Evolutionary conservation across 2,329 filamentous ascomycete genomes (phyloP).

Genomic region (Aureobasidium sp.): DNA sequence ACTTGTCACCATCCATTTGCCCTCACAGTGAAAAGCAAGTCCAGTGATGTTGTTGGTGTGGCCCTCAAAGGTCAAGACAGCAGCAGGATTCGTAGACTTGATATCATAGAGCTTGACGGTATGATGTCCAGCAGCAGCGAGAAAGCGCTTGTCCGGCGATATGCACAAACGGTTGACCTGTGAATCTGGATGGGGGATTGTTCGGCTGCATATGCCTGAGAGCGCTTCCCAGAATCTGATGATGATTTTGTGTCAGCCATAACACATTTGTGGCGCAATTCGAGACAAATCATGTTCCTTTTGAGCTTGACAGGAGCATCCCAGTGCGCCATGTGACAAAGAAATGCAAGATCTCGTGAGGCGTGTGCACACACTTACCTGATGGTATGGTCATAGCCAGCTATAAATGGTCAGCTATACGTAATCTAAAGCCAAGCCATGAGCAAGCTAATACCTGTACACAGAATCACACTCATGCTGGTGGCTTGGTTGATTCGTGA

Average conservation of each 20-base stretch:
- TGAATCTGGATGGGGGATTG: slow-evolving; percentile 95
- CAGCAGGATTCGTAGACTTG: slow-evolving; percentile 94
- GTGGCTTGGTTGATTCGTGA: slow-evolving; percentile 1
- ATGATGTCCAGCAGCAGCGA: slow-evolving; percentile 73
- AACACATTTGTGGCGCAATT: neutral
- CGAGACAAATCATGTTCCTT: neutral
- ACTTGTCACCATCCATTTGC: slow-evolving; percentile 99
- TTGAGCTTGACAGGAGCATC: neutral
- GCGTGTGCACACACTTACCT: slow-evolving; percentile 42
- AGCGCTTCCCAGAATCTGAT: slow-evolving; percentile 94
- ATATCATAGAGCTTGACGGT: slow-evolving; percentile 98
- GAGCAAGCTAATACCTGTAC: slow-evolving; percentile 49
- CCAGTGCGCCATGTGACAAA: slow-evolving; percentile 6
- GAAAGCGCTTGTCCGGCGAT: slow-evolving; percentile 92
- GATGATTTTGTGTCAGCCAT: neutral
- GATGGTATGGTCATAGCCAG: slow-evolving; percentile 70
- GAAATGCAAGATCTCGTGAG: neutral
- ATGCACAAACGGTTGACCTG: slow-evolving; percentile 98
- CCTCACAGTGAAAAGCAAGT: slow-evolving; percentile 95
- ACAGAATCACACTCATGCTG: slow-evolving; percentile 59
- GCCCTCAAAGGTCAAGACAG: slow-evolving; percentile 88
- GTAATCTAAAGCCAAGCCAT: slow-evolving; percentile 13
- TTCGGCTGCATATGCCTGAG: slow-evolving; percentile 94
- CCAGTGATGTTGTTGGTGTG: slow-evolving; percentile 95
- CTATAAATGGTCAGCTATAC: slow-evolving; percentile 34